Percentiles rank a stretch among this genome's conserved stretches.
These are phyloP conservation scores for Fusarium phyllophilum DNA, from an alignment of 2,329 filamentous ascomycete genomes.

Conservation along the genomic window DNA sequence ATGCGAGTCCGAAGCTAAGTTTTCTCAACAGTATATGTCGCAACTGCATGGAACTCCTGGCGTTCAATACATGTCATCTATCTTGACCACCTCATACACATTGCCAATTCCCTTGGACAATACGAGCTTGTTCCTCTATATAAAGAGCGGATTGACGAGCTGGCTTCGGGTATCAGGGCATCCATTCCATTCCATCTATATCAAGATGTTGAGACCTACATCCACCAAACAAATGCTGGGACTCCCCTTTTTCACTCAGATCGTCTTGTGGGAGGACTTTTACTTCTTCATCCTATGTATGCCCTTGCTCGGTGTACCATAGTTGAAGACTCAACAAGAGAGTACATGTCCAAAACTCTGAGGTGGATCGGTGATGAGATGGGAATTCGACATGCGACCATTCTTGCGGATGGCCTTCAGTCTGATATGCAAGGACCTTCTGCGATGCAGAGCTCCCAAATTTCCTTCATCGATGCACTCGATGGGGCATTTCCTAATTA, in stretches of 20 bases:
- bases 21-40: not conserved
- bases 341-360: not conserved
- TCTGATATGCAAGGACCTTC: not conserved
- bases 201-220: not conserved
- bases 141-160: not conserved
- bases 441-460: not conserved
- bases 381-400: conserved; percentile 3
- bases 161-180: not conserved
- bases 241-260: not conserved
- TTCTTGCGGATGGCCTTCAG: not conserved
- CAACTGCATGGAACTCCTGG: conserved; percentile 16
- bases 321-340: not conserved
- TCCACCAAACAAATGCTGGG: not conserved
- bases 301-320: conserved; percentile 2
- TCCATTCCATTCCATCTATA: conserved; percentile 11
- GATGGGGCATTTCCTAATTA: conserved; percentile 19
- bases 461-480: conserved; percentile 7
- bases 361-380: conserved; percentile 2
- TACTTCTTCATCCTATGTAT: conserved; percentile 8
- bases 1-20: not conserved
- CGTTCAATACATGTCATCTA: conserved; percentile 5
- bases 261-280: not conserved
- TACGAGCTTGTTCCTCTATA: not conserved
- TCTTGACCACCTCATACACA: conserved; percentile 8
- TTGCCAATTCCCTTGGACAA: not conserved